A percentile compares a stretch with the other conserved stretches of the same genome.
Conservation (phyloP, 2,329 filamentous ascomycete species). For the Cordyceps cicadae region DNA sequence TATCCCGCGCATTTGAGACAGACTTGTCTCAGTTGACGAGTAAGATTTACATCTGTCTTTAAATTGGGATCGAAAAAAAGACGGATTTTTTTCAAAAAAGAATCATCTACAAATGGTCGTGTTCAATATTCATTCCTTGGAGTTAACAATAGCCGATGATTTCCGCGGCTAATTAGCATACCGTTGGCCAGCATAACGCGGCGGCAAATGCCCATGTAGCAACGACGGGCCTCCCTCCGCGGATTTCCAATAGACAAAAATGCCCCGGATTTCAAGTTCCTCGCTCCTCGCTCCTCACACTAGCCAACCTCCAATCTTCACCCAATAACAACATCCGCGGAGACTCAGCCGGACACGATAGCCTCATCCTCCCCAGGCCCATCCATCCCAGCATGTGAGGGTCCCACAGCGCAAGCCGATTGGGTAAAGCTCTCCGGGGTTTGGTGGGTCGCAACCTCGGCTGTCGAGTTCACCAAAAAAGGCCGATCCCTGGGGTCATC, state of each 20-base stretch:
- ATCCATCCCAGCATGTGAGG: background rate
- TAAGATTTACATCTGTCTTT: no score
- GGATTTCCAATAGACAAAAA: background rate
- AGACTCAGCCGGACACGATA: background rate
- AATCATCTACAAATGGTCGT: no score
- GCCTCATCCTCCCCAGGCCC: background rate
- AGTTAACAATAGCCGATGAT: no score
- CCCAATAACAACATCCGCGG: background rate
- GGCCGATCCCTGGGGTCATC: slow-evolving; percentile 10
- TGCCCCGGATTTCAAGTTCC: background rate
- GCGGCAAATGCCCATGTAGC: background rate
- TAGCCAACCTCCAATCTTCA: no score
- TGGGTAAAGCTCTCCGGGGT: background rate
- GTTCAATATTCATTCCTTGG: no score
- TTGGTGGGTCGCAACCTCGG: slow-evolving; percentile 9
- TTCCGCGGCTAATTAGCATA: no score
- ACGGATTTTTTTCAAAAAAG: no score
- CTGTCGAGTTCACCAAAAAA: slow-evolving; percentile 4
- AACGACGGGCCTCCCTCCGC: background rate
- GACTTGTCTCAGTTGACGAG: no score
- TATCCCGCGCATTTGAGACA: no score
- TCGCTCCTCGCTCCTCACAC: no score
- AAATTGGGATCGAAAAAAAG: no score
- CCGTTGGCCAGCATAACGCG: background rate
- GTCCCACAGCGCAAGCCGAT: slow-evolving; percentile 1